These are phyloP conservation scores for Microcyclospora tardicrescens DNA, from an alignment of 2,329 filamentous ascomycete species.

Conservation along the genomic window DNA sequence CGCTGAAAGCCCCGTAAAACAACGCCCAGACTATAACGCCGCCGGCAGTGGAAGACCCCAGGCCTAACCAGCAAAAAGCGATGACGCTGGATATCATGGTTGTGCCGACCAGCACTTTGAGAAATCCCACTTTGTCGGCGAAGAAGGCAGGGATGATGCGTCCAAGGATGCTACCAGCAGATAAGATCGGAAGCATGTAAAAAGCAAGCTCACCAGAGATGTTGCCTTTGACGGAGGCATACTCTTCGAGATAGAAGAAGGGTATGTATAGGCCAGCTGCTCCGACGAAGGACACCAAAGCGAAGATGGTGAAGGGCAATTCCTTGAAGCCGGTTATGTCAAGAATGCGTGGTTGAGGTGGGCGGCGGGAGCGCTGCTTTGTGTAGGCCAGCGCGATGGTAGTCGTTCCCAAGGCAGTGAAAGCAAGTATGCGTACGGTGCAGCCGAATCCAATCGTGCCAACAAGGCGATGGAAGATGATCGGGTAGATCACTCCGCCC, in stretches of 20 bases:
- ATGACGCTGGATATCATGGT: slow-evolving; percentile 26
- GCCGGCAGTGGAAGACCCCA: too few species aligned
- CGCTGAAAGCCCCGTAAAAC: slow-evolving; percentile 13
- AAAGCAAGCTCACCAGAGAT: slow-evolving; percentile 38
- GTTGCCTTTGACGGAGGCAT: slow-evolving; percentile 36
- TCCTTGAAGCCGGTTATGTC: slow-evolving; percentile 33
- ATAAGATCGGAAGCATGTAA: slow-evolving; percentile 54
- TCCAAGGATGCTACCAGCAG: slow-evolving; percentile 45
- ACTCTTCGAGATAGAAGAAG: slow-evolving; percentile 46
- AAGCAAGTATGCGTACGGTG: slow-evolving; percentile 39
- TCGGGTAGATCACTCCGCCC: slow-evolving; percentile 41
- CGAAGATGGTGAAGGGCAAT: slow-evolving; percentile 32
- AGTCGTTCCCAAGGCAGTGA: slow-evolving; percentile 24
- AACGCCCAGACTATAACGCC: slow-evolving; percentile 11
- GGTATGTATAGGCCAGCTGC: slow-evolving; percentile 28
- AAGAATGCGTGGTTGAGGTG: slow-evolving; percentile 28
- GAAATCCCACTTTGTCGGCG: slow-evolving; percentile 37
- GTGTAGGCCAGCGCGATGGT: slow-evolving; percentile 10
- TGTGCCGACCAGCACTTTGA: slow-evolving; percentile 30
- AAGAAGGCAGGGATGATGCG: slow-evolving; percentile 44
- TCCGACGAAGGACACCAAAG: slow-evolving; percentile 37
- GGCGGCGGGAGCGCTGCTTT: slow-evolving; percentile 26
- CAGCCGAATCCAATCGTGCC: slow-evolving; percentile 38
- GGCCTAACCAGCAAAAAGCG: slow-evolving; percentile 8
- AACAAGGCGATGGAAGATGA: slow-evolving; percentile 37